Evolutionary conservation across 805 yeast genomes (phyloP).

Genomic region (Myxozyma vanderwaltii): DNA sequence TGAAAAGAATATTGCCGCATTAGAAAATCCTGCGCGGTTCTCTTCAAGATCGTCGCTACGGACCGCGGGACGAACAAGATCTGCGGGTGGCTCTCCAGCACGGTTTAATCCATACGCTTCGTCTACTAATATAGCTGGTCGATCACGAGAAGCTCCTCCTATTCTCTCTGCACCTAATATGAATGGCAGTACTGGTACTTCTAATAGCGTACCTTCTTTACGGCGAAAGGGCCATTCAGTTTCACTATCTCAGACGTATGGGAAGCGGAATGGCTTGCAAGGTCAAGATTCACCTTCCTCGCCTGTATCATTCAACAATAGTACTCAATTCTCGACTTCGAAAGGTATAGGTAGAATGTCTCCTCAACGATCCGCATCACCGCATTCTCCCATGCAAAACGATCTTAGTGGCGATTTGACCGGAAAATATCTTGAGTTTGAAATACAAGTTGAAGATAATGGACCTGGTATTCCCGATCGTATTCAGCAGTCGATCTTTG

Average conservation of each 20-base stretch:
- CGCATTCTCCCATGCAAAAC: background rate
- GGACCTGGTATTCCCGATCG: slow-evolving; percentile 93
- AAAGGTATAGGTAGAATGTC: background rate
- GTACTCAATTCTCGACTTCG: background rate
- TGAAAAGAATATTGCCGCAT: background rate
- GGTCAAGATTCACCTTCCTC: slow-evolving; percentile 1
- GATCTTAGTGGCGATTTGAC: slow-evolving; percentile 28
- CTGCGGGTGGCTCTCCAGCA: slow-evolving; percentile 7
- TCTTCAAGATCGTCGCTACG: background rate
- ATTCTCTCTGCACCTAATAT: background rate
- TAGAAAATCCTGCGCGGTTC: background rate
- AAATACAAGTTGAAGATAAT: slow-evolving; percentile 79
- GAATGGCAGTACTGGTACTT: background rate
- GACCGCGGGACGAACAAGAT: background rate
- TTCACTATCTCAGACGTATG: slow-evolving; percentile 4
- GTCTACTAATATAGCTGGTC: background rate
- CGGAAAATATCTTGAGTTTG: slow-evolving; percentile 59
- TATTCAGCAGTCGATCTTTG: slow-evolving; percentile 81
- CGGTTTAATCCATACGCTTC: background rate
- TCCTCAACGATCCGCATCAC: slow-evolving; percentile 6
- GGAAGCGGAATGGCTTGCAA: background rate
- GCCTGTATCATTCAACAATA: background rate
- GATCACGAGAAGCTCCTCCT: slow-evolving; percentile 5
- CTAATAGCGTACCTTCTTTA: slow-evolving; percentile 6
- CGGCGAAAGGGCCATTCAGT: slow-evolving; percentile 11